Percentiles rank a stretch among this genome's conserved stretches.
Evolutionary conservation across 768 basidiomycete genomes (phyloP).

Genomic region (Lentinula aciculospora): DNA sequence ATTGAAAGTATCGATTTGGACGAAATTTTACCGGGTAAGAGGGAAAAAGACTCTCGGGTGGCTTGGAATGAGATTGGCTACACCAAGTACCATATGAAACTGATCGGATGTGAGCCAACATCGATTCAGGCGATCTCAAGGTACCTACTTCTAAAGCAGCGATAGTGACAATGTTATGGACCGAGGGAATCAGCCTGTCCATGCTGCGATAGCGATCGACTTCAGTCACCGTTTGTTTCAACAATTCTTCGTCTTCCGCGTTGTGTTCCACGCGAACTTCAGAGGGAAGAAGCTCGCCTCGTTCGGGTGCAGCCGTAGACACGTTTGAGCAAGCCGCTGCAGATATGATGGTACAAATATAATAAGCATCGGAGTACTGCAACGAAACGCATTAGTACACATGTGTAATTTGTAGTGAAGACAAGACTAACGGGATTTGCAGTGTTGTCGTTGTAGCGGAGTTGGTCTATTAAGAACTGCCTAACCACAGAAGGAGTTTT

Average conservation of each 20-base stretch:
- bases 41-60: slow-evolving; percentile 79
- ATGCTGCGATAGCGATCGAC: slow-evolving; percentile 90
- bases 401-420: neutral
- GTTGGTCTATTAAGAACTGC: slow-evolving; percentile 84
- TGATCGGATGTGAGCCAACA: slow-evolving; percentile 20
- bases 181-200: slow-evolving; percentile 92
- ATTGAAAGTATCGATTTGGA: slow-evolving; percentile 3
- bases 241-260: slow-evolving; percentile 59
- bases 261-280: slow-evolving; percentile 64
- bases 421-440: slow-evolving; percentile 67
- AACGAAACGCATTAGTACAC: neutral
- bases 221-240: slow-evolving; percentile 73
- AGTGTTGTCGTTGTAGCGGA: slow-evolving; percentile 96
- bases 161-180: slow-evolving; percentile 89
- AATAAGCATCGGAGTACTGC: slow-evolving; percentile 88
- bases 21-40: slow-evolving; percentile 66
- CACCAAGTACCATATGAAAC: slow-evolving; percentile 77
- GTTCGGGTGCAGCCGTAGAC: slow-evolving; percentile 71
- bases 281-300: slow-evolving; percentile 68
- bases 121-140: neutral
- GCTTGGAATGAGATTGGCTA: slow-evolving; percentile 73
- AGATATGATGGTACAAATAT: slow-evolving; percentile 82
- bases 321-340: slow-evolving; percentile 77
- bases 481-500: slow-evolving; percentile 84
- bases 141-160: slow-evolving; percentile 80